Evolutionary conservation across 768 basidiomycete species (phyloP), one percentile per base, ranked within the genome.

Genomic region (Psilocybe cubensis): DNA sequence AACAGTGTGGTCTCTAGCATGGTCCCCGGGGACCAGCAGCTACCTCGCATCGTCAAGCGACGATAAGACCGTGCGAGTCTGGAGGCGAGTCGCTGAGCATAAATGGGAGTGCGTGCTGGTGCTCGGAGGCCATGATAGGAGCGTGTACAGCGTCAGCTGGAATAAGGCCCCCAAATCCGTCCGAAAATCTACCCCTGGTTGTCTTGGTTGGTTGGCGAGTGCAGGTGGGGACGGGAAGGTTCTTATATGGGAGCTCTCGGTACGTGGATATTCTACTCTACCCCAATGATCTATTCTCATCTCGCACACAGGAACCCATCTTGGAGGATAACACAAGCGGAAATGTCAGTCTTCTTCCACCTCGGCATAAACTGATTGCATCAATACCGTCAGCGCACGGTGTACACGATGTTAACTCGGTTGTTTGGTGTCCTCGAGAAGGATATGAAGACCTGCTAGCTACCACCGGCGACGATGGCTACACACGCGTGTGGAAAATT

Each of bases 1-100:
- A 11, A 99, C 97, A 0, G 95, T 99, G 12, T 99, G 97, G 97
- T 83, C 88, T 0, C 67, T 98, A 31, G 83, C 91, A 3, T 99
- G 89, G 80, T 77, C 87, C 4, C 92, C 94, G 7, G 53, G 46
- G 1, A 79, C 80, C 44, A 91, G 92, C 2, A 76, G 78, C 52
- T 96, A 89, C 68, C 82, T 99, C 27, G 95, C 94, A 0, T 92
- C 90, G 18, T 88, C 86, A 1, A 94, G 93, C 3, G 96, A 97
- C 63, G 90, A 92, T 67, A 81, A 81, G 50, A 91, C 89, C 2
- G 83, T 98, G 43, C 82, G 90, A 44, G 84, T 98, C 48, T 98
- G 96, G 96, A 82, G 84, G 64, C 83, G 92, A 7, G 68, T 82
- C 4, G 78, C 77, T 1, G 76, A 85, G 58, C 79, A 84, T 56